Conservation (phyloP, 148 eudicot species). For the Rhododendron henanense region DNA sequence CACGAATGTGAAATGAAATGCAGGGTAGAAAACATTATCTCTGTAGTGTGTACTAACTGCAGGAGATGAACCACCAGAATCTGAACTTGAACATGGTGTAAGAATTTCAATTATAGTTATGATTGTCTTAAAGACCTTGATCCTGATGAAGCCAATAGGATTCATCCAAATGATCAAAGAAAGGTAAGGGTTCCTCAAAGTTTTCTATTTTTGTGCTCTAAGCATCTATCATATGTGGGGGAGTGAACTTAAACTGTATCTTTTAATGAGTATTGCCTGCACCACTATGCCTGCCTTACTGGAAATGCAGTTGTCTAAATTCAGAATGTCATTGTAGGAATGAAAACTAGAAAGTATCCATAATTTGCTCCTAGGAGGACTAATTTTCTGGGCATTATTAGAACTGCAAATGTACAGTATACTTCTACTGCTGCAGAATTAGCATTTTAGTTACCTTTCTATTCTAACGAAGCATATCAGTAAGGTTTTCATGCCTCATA, state of each 20-base stretch:
- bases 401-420: not conserved
- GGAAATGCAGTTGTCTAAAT: not conserved
- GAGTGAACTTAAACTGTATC: not conserved
- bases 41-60: slow-evolving; percentile 5
- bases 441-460: not conserved
- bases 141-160: slow-evolving; percentile 85
- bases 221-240: not conserved
- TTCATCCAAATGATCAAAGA: slow-evolving; percentile 90
- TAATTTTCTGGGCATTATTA: not conserved
- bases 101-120: slow-evolving; percentile 33
- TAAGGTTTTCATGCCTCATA: not conserved
- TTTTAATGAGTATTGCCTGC: not conserved
- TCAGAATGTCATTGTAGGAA: not conserved
- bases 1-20: not conserved
- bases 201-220: not conserved
- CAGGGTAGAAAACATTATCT: not conserved
- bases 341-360: not conserved
- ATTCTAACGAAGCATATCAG: not conserved
- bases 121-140: slow-evolving; percentile 62
- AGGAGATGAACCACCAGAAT: slow-evolving; percentile 31
- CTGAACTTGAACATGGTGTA: slow-evolving; percentile 26
- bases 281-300: not conserved
- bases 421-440: not conserved
- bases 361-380: not conserved
- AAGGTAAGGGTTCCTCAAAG: slow-evolving; percentile 39